Conservation (phyloP, 2,329 filamentous ascomycete species). For the Dothistroma pini region DNA sequence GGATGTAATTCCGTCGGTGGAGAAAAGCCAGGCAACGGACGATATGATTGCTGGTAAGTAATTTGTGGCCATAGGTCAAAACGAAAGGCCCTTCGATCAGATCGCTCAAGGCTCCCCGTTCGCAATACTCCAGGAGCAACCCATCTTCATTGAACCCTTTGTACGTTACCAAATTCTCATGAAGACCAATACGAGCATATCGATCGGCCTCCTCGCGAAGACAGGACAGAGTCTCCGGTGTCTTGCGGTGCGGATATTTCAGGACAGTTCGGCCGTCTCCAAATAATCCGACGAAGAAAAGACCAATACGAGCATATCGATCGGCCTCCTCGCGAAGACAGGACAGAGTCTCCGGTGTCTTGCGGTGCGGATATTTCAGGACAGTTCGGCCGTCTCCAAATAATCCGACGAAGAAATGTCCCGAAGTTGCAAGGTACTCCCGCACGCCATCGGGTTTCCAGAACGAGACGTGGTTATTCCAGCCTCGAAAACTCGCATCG, state of each 20-base stretch:
- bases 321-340: not conserved
- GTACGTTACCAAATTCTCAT: not conserved
- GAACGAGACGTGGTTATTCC: slow-evolving; percentile 1
- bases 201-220: not conserved
- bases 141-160: not conserved
- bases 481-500: not conserved
- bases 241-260: not conserved
- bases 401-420: not conserved
- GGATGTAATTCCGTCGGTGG: slow-evolving; percentile 8
- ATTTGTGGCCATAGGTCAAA: slow-evolving; percentile 2
- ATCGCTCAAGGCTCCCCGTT: not conserved
- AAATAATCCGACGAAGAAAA: not conserved
- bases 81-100: not conserved
- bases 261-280: not conserved
- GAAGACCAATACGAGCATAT: not conserved
- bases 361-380: not conserved
- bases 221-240: not conserved
- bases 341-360: not conserved
- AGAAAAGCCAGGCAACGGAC: slow-evolving; percentile 7
- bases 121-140: not conserved
- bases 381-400: not conserved
- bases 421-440: slow-evolving; percentile 1
- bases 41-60: slow-evolving; percentile 3
- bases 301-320: slow-evolving; percentile 1
- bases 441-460: not conserved